Percentiles rank a stretch among this genome's conserved stretches.
Conservation (phyloP, 2,329 filamentous ascomycete genomes). For the Botrytis deweyae region DNA sequence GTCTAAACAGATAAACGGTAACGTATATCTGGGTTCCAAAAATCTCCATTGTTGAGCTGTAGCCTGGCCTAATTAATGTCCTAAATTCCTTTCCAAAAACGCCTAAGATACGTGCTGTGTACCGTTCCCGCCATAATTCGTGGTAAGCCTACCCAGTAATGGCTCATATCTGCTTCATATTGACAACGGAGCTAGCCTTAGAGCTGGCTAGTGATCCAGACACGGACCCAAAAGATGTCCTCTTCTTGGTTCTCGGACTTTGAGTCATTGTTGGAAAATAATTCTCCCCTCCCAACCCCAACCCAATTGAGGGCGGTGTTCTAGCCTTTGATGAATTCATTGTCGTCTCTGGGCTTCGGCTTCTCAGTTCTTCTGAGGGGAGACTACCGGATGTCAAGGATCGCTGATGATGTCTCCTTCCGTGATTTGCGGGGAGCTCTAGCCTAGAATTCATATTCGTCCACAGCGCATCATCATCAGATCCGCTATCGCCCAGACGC, state of each 20-base stretch:
- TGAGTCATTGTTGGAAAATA: slow-evolving; percentile 29
- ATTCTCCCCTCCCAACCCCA: slow-evolving; percentile 22
- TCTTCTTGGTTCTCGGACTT: slow-evolving; percentile 27
- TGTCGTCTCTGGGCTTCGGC: slow-evolving; percentile 38
- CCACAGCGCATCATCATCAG: slow-evolving; percentile 46
- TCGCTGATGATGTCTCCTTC: slow-evolving; percentile 46
- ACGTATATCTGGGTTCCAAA: background rate
- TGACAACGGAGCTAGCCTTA: slow-evolving; percentile 32
- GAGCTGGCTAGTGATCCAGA: slow-evolving; percentile 32
- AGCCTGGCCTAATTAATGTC: no score
- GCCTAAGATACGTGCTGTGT: slow-evolving; percentile 10
- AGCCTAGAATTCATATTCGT: slow-evolving; percentile 53
- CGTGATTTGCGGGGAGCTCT: slow-evolving; percentile 48
- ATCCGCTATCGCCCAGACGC: slow-evolving; percentile 45
- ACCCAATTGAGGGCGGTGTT: slow-evolving; percentile 44
- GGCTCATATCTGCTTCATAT: slow-evolving; percentile 32
- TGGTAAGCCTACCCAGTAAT: slow-evolving; percentile 9
- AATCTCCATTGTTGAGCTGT: background rate
- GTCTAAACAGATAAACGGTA: background rate
- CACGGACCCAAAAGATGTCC: slow-evolving; percentile 24
- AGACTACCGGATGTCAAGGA: slow-evolving; percentile 38
- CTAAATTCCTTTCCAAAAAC: background rate
- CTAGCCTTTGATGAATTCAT: slow-evolving; percentile 50
- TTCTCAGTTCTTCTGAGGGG: slow-evolving; percentile 26
- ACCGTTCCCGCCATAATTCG: slow-evolving; percentile 17